Evolutionary conservation across 495 filamentous ascomycete genomes (phyloP), one percentile per base, ranked within the genome.

Genomic region (Hypomontagnella submonticulosa): DNA sequence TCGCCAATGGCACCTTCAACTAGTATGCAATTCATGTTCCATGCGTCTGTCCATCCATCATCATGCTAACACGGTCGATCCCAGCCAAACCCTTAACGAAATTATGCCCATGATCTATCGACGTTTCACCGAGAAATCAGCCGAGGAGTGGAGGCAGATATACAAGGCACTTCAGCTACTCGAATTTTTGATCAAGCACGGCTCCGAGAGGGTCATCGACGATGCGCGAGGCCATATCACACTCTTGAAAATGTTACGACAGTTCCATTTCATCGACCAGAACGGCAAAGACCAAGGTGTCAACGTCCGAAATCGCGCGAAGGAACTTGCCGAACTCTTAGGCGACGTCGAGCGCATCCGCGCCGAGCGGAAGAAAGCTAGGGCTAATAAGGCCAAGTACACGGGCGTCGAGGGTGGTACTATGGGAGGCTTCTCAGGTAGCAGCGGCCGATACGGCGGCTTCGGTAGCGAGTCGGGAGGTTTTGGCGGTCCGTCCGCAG

Each of bases 51-150:
- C 11, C 15, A 13, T 7, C n/a, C 10, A 16, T 51, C 46, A 13
- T 30, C n/a, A 44, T 50, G 1, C 61, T 47, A 47, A 60, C 42
- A 20, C 51, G 4, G 32, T 40, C 18, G 23, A 10, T 40, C 20
- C 46, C 69, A 99, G 95, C 73, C 92, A 97, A 87, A 84, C 93
- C 38, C 90, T 99, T 33, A 98, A 97, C 75, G 95, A 99, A 77
- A 98, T 99, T 73, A 99, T 99, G 95, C 95, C 95, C 44, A 91
- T 99, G 91, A 97, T 99, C 68, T 99, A 99, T 82, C 96, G 96
- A 73, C 90, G 95, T 46, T 99, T 99, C 72, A 99, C 95, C 53
- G 95, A 99, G 74, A 99, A 99, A 80, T 84, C 92, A 15, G 93
- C 96, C 42, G 95, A 99, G 74, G 95, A 99, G 77, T 99, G 95